Evolutionary conservation across 768 basidiomycete genomes (phyloP).

Genomic region (Tricholoma sp.): DNA sequence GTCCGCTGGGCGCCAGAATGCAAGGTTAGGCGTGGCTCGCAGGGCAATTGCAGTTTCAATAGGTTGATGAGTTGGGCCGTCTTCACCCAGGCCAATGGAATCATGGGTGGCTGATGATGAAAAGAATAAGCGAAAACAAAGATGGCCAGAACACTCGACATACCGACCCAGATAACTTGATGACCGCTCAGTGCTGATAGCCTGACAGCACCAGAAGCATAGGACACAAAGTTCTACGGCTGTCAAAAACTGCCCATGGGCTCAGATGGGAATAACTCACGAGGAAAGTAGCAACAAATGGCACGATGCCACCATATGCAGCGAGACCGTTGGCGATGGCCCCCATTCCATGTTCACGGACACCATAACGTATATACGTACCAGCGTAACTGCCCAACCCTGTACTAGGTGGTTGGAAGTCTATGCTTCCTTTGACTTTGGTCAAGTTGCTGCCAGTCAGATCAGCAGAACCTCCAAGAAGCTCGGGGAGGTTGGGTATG

Average conservation of each 20-base stretch:
- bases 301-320: conserved; percentile 89
- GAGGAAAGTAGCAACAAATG: conserved; percentile 90
- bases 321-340: conserved; percentile 89
- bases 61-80: conserved; percentile 95
- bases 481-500: conserved; percentile 72
- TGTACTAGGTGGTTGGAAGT: conserved; percentile 90
- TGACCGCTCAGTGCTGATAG: conserved; percentile 85
- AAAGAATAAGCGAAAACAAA: not conserved
- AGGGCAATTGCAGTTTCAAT: conserved; percentile 84
- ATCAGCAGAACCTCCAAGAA: conserved; percentile 87
- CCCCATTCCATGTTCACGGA: conserved; percentile 96
- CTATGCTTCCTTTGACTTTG: conserved; percentile 74
- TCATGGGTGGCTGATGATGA: conserved; percentile 76
- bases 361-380: conserved; percentile 93
- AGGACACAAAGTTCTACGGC: conserved; percentile 83
- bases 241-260: not conserved
- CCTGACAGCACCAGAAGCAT: conserved; percentile 89
- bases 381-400: conserved; percentile 81
- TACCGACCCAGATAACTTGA: conserved; percentile 91
- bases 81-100: conserved; percentile 88
- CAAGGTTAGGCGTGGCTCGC: conserved; percentile 86
- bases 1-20: conserved; percentile 91
- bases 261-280: conserved; percentile 31
- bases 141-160: conserved; percentile 23
- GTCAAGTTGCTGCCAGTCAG: conserved; percentile 92